Evolutionary conservation across 129 eudicot species (phyloP), one percentile per base, ranked within the genome.

Genomic region (Oenanthe sinensis): DNA sequence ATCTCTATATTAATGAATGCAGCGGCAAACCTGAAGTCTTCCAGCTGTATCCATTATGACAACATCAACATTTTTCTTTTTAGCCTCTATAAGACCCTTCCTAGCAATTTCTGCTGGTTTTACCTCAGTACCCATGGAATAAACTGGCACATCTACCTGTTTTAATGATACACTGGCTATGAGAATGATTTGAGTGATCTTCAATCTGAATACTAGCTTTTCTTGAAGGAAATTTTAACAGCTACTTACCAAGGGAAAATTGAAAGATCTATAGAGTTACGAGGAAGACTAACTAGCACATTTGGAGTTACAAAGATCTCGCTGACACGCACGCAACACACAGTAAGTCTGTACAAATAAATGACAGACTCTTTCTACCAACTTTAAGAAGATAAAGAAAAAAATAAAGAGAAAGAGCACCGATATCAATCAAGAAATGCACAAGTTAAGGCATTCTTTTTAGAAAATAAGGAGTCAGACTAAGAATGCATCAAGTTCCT

Each of bases 21-120:
- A 47, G 14, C 45, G 30, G 45, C 37, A 83, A 71, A 94, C 98
- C 97, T 94, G 97, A 84, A 94, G 97, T 78, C 98, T 90, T 88
- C 98, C 98, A 63, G 98, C 98, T 16, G 98, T 94, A 91, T 94
- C 98, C 92, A 94, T 89, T 76, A 94, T 91, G 81, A 94, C 97
- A 39, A 94, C 97, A 85, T 94, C 97, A 14, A 94, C 88, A 62
- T 91, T 90, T 88, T 91, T 87, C 85, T 87, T 94, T 85, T 82
- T 87, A 82, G 97, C 98, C 85, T 94, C 98, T 71, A 76, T 77
- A 79, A 94, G 88, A 83, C 98, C 98, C 86, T 88, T 89, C 84
- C 77, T 86, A 43, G 98, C 97, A 79, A 94, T 94, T 55, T 88
- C 96, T 78, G 98, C 96, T 69, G 98, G 98, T 83, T 87, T 91